Base-by-base conservation (phyloP, 495 filamentous ascomycete genomes). In the Parmelia sp. region DNA sequence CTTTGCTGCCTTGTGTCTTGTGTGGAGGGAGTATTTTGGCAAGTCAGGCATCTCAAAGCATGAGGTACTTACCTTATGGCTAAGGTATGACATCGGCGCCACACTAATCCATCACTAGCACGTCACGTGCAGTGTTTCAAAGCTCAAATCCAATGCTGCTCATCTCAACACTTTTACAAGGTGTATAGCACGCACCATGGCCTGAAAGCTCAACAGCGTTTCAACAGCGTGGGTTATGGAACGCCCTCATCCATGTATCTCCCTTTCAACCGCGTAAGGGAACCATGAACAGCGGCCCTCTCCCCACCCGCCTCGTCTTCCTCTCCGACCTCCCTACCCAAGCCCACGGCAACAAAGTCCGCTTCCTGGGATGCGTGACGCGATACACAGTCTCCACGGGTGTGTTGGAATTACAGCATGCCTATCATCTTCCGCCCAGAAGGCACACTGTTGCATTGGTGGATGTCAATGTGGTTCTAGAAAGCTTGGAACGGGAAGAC, bases 341-440 rank as follows among this genome's bases (percentile, higher is more conserved):
- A 42, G 75, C 80, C 29, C 69, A 78, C 21, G 86, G 88, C 42
- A 78, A 84, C 19, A 97, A 97, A 75, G 84, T 97, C 65, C 86
- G 93, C 60, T 96, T 97, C 75, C 79, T 97, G 31, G 92, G 91
- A 74, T 97, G 93, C 71, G 89, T 95, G 42, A 79, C 77, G 55
- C 76, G 78, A 47, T 97, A 98, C 74, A 79, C 83, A 58, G 73
- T 81, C 21, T 62, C 71, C 8, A 81, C 75, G 15, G 91, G 83
- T 27, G 76, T 77, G 23, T 72, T 96, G 42, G 77, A 79, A 1
- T 79, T 97, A 45, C 79, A 86, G 62, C 89, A 95, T 72, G 79
- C 83, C 35, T 84, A 83, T 69, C 85, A 88, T 23, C 19, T 56
- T 37, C 25, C 74, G 15, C 66, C 73, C 45, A 61, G 63, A 45